These are phyloP conservation scores for Xylariaceae sp. DNA, from an alignment of 2,329 filamentous ascomycete species.

Conservation along the genomic window DNA sequence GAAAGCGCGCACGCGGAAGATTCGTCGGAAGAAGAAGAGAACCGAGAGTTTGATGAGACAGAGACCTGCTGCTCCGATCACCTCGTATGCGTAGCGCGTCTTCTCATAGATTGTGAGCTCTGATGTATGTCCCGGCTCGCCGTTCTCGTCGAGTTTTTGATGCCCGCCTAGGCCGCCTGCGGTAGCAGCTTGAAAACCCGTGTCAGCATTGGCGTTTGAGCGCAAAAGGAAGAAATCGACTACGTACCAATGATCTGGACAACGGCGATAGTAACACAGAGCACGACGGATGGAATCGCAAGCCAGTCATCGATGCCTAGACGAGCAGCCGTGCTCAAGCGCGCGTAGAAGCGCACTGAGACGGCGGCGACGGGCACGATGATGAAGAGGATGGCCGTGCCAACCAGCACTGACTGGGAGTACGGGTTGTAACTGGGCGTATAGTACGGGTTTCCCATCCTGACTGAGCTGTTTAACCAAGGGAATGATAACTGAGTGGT, in stretches of 20 bases:
- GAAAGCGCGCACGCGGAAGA: constrained; percentile 18
- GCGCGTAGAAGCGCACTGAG: constrained; percentile 18
- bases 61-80: constrained; percentile 13
- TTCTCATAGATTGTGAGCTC: constrained; percentile 19
- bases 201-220: background rate
- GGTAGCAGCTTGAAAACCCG: constrained; percentile 10
- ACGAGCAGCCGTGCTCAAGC: constrained; percentile 4
- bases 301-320: constrained; percentile 22
- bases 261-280: constrained; percentile 15
- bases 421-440: constrained; percentile 20
- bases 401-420: constrained; percentile 15
- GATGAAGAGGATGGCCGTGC: constrained; percentile 19
- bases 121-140: constrained; percentile 12
- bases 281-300: constrained; percentile 10
- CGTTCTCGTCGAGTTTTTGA: constrained; percentile 14
- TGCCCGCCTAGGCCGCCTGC: constrained; percentile 16
- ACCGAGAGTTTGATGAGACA: constrained; percentile 19
- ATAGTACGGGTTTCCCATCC: constrained; percentile 20
- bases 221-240: too few relatives aligned
- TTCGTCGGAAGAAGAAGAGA: constrained; percentile 20
- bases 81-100: constrained; percentile 17
- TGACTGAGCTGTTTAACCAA: background rate
- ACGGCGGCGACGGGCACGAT: constrained; percentile 15
- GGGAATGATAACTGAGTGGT: too few relatives aligned
- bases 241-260: constrained; percentile 20